Base-by-base conservation (phyloP, 2,329 filamentous ascomycete species). In the Scolecobasidium constrictum region DNA sequence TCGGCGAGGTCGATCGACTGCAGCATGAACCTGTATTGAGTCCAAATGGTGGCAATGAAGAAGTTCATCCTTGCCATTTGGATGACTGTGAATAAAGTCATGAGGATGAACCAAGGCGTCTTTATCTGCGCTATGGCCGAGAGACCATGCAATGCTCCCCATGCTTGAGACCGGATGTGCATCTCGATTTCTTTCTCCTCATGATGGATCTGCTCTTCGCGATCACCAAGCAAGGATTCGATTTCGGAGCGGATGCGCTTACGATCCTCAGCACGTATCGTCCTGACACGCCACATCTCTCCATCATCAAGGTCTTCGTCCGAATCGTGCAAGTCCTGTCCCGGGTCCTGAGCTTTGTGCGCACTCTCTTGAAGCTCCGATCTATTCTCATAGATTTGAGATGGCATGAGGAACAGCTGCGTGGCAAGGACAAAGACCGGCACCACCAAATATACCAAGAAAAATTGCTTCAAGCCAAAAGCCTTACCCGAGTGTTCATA, bases 1-100 rank as follows among this genome's bases (percentile, higher is more conserved):
- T 76, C 68, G 1, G 86, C 84, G 38, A 70, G 65, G 1, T 67
- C 60, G 42, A 66, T 63, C 1, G 78, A 79, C 28, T 66, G 66
- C 4, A 94, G 73, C 38, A 94, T 73, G 53, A 78, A 81, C 38
- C 77, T 72, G 61, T 93, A 93, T 59, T 94, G 87, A 3, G 80
- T 73, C 2, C 81, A 74, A 49, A 94, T 81, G 2, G 87, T 93
- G 3, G 87, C 86, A 42, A 94, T 85, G 57, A 94, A 93, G 66
- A 87, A 94, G 64, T 94, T 94, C 71, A 94, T 93, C 7, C 68
- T 53, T 12, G 56, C 52, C 65, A 72, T 76, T 57, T 73, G 69
- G 20, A 73, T 48, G 35, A 72, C 60, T 3, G 86, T 94, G 58
- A 94, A 90, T 16, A 86, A 62, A 4, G 84, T 83, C 52, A 94